A percentile compares a stretch with the other conserved stretches of the same genome.
Conservation (phyloP, 768 basidiomycete genomes). For the Calvatia gigantea region DNA sequence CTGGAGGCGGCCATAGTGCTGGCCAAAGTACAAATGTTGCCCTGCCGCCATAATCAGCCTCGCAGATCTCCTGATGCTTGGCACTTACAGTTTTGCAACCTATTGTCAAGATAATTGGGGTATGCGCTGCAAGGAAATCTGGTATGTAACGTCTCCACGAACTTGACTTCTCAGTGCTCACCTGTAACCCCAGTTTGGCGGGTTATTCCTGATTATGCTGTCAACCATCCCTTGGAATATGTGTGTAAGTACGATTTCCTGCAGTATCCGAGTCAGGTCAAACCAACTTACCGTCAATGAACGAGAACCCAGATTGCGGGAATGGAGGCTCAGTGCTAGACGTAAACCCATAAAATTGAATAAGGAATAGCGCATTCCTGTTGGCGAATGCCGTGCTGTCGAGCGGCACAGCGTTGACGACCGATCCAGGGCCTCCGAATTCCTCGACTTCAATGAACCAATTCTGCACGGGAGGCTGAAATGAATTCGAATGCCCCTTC, state of each 20-base stretch:
- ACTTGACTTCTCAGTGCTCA: background rate
- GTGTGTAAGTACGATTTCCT: background rate
- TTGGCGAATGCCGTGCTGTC: constrained; percentile 44
- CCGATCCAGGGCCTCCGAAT: constrained; percentile 43
- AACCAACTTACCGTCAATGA: constrained; percentile 35
- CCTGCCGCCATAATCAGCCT: background rate
- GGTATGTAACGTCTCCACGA: background rate
- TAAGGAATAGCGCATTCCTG: constrained; percentile 39
- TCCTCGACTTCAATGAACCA: constrained; percentile 37
- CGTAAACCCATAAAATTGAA: constrained; percentile 50
- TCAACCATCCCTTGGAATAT: constrained; percentile 26
- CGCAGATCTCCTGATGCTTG: background rate
- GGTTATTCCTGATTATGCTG: constrained; percentile 2
- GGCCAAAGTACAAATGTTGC: constrained; percentile 11
- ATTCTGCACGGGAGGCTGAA: constrained; percentile 9
- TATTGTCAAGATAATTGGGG: constrained; percentile 7
- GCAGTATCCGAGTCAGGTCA: background rate
- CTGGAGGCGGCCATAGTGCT: constrained; percentile 9
- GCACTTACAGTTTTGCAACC: constrained; percentile 3
- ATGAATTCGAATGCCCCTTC: background rate
- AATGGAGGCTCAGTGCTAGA: constrained; percentile 32
- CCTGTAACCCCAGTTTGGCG: constrained; percentile 5
- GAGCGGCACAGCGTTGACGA: constrained; percentile 36
- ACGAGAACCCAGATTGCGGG: constrained; percentile 39
- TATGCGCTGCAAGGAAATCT: background rate